These are phyloP conservation scores for Lolium multiflorum DNA, from an alignment of 176 grass and related monocot species.

Conservation along the genomic window DNA sequence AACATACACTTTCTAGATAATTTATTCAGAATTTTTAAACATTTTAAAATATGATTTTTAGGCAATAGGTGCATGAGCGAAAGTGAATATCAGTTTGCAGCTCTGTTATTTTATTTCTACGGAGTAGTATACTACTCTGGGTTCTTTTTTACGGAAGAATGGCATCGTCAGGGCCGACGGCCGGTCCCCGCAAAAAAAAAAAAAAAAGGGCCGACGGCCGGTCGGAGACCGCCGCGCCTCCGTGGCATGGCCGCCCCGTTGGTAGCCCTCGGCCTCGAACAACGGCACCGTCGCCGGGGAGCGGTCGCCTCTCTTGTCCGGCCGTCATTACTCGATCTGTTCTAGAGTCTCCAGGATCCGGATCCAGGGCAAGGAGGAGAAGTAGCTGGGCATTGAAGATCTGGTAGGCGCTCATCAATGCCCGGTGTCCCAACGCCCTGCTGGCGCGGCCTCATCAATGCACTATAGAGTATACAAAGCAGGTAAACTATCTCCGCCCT, in stretches of 20 bases:
- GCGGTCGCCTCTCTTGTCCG: slow-evolving; percentile 42
- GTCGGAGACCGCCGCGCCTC: slow-evolving; percentile 9
- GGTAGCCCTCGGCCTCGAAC: neutral
- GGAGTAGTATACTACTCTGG: no score
- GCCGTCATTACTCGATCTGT: neutral
- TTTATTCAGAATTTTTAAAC: no score
- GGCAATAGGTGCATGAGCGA: no score
- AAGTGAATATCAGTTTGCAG: no score
- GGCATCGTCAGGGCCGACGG: no score
- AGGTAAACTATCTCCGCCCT: neutral
- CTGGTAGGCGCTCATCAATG: neutral
- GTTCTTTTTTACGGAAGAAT: no score
- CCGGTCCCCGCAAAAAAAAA: no score
- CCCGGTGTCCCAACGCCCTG: neutral
- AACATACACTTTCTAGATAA: no score
- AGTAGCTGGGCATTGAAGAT: neutral
- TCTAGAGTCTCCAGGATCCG: no score
- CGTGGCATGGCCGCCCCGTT: neutral
- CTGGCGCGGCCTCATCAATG: neutral
- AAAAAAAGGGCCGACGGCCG: neutral
- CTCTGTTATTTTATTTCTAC: no score
- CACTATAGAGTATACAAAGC: neutral
- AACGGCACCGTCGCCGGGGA: neutral
- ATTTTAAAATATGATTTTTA: no score
- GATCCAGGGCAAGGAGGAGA: neutral